Base-by-base conservation (phyloP, 129 eudicot genomes). In the Flaveria sonorensis region DNA sequence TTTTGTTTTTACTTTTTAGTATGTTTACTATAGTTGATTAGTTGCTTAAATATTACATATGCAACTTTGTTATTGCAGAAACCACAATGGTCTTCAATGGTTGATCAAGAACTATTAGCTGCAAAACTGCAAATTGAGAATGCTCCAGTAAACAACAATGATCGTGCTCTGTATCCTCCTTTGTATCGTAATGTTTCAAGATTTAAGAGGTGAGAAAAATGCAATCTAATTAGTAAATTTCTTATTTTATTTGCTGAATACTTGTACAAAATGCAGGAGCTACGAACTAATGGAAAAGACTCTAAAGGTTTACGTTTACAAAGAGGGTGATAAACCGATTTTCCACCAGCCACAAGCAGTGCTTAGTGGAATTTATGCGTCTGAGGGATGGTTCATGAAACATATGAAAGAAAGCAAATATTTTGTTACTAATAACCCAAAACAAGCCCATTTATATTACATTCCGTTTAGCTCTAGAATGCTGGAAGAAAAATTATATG, bases 321-420 rank as follows among this genome's bases (percentile, higher is more conserved):
- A 78, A 63, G 98, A 91, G 73, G 98, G 98, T 0, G 82, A 83
- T 28, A 83, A 82, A 64, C 98, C 96, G 1, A 85, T 94, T 28
- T 94, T 91, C 64, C 98, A 94, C 80, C 82, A 67, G 50, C 90
- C 98, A 14, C 81, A 70, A 65, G 79, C 93, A 7, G 86, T 79
- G 66, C 93, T 94, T 57, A 81, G 77, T 36, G 97, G 98, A 45
- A 91, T 91, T 71, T 94, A 94, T 77, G 93, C 98, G 21, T 94
- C 98, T 2, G 98, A 93, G 76, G 98, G 98, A 5, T 93, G 97
- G 98, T 93, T 93, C 81, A 90, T 93, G 96, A 93, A 90, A 79
- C 90, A 71, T 20, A 68, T 90, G 53, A 61, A 88, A 81, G 69
- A 77, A 81, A 88, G 78, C 81, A 77, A 81, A 74, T 88, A 81